Percentiles rank a stretch among this genome's conserved stretches.
Conservation (phyloP, 2,329 filamentous ascomycete genomes). For the Seiridium cupressi region DNA sequence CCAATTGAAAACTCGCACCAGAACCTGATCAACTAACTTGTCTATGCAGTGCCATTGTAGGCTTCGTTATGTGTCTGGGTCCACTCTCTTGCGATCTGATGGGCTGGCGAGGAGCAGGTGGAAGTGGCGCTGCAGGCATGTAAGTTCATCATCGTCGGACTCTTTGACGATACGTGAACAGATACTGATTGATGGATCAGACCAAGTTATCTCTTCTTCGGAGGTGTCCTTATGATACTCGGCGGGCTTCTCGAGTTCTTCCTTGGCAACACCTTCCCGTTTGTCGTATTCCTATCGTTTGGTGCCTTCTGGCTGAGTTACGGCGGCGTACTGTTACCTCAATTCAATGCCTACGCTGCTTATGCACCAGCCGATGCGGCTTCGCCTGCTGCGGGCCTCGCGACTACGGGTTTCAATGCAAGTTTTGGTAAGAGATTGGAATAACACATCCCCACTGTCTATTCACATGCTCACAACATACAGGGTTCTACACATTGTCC, state of each 20-base stretch:
- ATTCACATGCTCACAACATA: not conserved
- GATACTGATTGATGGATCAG: conserved; percentile 25
- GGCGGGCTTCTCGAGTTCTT: conserved; percentile 55
- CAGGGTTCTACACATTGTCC: conserved; percentile 59
- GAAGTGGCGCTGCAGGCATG: conserved; percentile 45
- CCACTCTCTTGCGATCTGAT: conserved; percentile 50
- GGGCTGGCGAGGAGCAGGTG: conserved; percentile 53
- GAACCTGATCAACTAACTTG: not conserved
- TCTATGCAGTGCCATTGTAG: conserved; percentile 43
- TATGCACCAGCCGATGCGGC: conserved; percentile 35
- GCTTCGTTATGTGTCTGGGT: conserved; percentile 48
- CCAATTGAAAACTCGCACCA: not conserved
- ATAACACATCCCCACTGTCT: too few relatives aligned
- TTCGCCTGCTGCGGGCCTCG: conserved; percentile 39
- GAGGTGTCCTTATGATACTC: conserved; percentile 50
- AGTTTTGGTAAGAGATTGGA: conserved; percentile 43
- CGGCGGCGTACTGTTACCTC: conserved; percentile 52
- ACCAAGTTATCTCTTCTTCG: conserved; percentile 49
- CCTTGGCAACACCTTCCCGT: conserved; percentile 58
- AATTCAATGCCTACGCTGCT: conserved; percentile 47
- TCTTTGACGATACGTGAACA: not conserved
- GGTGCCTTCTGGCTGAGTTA: conserved; percentile 57
- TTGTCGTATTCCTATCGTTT: conserved; percentile 54
- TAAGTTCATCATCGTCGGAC: conserved; percentile 29
- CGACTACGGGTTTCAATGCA: conserved; percentile 49